Evolutionary conservation across 192 early-diverging fungal species (phyloP), one percentile per base, ranked within the genome.

Genomic region (Coemansia interrupta): DNA sequence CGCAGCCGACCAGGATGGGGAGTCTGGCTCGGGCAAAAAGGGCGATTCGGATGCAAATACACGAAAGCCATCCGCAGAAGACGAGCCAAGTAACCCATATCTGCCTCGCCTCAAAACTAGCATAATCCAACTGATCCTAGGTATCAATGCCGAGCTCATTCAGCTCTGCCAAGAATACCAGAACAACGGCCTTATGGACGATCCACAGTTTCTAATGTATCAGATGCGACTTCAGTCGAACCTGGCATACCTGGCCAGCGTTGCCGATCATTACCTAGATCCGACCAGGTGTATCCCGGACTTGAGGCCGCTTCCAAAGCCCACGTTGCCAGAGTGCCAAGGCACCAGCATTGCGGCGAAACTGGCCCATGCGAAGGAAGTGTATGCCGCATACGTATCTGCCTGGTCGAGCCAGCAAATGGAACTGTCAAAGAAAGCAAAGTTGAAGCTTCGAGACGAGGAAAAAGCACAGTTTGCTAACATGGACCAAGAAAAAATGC

Each of bases 141-240:
- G 80, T 59, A 86, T 86, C 60, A 88, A 88, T 68, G 53, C 68
- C 5, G 82, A 83, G 56, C 65, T 88, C 2, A 80, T 88, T 48
- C 64, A 68, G 20, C 62, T 88, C 11, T 80, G 86, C 24, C 51
- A 76, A 24, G 81, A 86, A 51, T 86, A 81, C 66, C 86, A 88
- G 58, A 83, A 83, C 59, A 80, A 84, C 66, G 80, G 78, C 19
- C 67, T 83, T 61, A 73, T 82, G 59, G 74, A 82, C 51, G 81
- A 83, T 36, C 83, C 83, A 17, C 82, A 84, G 40, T 56, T 81
- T 13, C 43, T 60, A 28, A 75, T 78, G 63, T 85, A 85, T 62
- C 86, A 87, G 51, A 72, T 74, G 59, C 77, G 86, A n/a, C 52
- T 87, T 28, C 86, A 87, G 60, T 73, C 80, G 0, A 87, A 87